Conservation (phyloP, 805 yeast genomes). For the Cyberlindnera japonica region DNA sequence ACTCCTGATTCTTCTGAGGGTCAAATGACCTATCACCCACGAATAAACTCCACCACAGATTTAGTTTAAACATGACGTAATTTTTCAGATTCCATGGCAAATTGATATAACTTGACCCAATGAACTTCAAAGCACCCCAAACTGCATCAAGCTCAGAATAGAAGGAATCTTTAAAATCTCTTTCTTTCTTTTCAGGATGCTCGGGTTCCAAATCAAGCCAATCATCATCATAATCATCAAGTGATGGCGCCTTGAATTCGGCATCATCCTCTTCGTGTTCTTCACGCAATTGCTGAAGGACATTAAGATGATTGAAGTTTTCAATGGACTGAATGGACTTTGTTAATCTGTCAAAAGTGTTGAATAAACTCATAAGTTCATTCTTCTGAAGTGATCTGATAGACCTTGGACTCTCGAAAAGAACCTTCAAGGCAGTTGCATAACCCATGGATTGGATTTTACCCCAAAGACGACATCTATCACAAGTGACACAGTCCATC, state of each 20-base stretch:
- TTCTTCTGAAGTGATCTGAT: conserved; percentile 61
- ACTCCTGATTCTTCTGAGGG: conserved; percentile 21
- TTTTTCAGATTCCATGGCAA: conserved; percentile 64
- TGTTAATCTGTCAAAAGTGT: conserved; percentile 89
- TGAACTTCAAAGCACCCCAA: conserved; percentile 57
- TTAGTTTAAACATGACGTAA: conserved; percentile 43
- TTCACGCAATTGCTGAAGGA: conserved; percentile 11
- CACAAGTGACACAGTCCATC: conserved; percentile 99
- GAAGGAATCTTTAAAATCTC: conserved; percentile 40
- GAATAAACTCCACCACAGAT: conserved; percentile 67
- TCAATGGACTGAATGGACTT: conserved; percentile 75
- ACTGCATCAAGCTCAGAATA: conserved; percentile 49
- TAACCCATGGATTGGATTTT: conserved; percentile 96
- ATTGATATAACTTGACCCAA: conserved; percentile 59
- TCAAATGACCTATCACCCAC: conserved; percentile 49
- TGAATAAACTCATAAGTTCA: conserved; percentile 85
- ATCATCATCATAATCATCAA: conserved; percentile 13
- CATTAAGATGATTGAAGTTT: conserved; percentile 59
- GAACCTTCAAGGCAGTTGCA: conserved; percentile 89
- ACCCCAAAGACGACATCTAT: conserved; percentile 97
- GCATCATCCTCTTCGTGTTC: conserved; percentile 1
- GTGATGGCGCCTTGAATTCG: conserved; percentile 4
- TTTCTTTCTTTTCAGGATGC: background rate
- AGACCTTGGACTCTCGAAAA: conserved; percentile 64
- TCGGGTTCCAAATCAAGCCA: background rate